phyloP scores from a whole-genome alignment of 805 yeast species.

The Blastobotrys robertii region DNA sequence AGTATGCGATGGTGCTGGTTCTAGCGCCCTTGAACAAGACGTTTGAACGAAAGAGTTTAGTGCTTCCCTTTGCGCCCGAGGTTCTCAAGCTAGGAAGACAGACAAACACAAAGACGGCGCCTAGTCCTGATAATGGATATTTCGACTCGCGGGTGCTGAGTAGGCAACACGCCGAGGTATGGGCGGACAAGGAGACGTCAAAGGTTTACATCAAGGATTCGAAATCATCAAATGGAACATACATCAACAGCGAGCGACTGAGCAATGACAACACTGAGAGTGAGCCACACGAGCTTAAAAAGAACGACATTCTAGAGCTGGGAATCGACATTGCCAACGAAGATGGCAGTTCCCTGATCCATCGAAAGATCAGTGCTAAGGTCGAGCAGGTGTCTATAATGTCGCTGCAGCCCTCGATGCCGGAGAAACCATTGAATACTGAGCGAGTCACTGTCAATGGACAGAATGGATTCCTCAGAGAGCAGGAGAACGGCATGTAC shows the following conservation, averaged over 20 bases:
- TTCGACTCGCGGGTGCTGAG: conserved; percentile 91
- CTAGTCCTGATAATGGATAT: conserved; percentile 70
- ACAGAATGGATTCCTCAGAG: conserved; percentile 1
- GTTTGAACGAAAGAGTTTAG: conserved; percentile 67
- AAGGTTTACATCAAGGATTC: conserved; percentile 72
- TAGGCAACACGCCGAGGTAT: conserved; percentile 88
- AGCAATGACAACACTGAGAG: conserved; percentile 45
- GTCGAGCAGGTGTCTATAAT: conserved; percentile 65
- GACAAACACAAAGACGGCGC: conserved; percentile 41
- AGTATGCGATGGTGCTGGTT: conserved; percentile 43
- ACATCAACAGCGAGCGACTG: conserved; percentile 66
- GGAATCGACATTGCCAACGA: conserved; percentile 70
- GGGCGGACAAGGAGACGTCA: conserved; percentile 55
- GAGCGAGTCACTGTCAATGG: not conserved
- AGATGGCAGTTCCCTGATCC: conserved; percentile 46
- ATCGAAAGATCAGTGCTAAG: conserved; percentile 76
- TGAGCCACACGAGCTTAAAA: conserved; percentile 48
- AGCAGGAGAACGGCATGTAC: not conserved
- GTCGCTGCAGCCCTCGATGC: conserved; percentile 27
- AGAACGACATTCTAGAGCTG: conserved; percentile 83
- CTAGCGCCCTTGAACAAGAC: conserved; percentile 71
- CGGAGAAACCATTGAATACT: too few relatives aligned
- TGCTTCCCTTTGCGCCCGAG: conserved; percentile 74
- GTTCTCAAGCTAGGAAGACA: conserved; percentile 86
- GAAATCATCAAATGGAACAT: conserved; percentile 91